phyloP scores from a whole-genome alignment of 169 alveolate genomes.

The Cyclospora cayetanensis region DNA sequence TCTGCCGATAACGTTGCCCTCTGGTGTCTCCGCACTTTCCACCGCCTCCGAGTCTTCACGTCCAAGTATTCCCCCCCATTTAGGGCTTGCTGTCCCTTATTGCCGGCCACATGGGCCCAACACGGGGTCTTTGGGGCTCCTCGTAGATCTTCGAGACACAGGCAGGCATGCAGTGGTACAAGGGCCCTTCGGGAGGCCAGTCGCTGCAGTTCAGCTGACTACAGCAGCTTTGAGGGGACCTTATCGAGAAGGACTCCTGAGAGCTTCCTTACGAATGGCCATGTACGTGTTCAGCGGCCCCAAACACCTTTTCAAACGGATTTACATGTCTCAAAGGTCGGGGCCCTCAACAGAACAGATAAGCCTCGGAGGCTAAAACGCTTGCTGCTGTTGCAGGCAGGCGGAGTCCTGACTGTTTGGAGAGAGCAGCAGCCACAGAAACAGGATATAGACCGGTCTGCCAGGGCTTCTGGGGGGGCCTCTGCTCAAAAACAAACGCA shows the following conservation, averaged over 20 bases:
- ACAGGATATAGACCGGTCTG: neutral
- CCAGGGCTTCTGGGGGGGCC: neutral
- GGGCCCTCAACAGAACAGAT: no score
- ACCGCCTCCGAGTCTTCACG: neutral
- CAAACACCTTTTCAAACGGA: no score
- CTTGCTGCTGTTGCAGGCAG: neutral
- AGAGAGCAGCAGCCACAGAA: neutral
- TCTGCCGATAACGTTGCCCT: neutral
- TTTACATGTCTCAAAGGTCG: no score
- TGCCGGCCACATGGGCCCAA: neutral
- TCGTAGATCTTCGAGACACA: neutral
- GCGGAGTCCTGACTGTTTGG: neutral
- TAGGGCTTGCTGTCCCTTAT: neutral
- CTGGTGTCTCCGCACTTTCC: neutral
- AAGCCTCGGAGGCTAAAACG: neutral
- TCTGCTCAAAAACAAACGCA: neutral
- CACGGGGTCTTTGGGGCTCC: neutral
- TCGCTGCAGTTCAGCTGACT: neutral
- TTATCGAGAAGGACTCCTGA: neutral
- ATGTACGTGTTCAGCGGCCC: no score
- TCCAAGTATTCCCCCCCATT: neutral
- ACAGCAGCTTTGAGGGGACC: no score
- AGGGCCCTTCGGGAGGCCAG: neutral
- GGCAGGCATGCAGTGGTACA: neutral
- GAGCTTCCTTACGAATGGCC: neutral